Base-by-base conservation (phyloP, 2,329 filamentous ascomycete genomes). In the Chrysoporthe deuterocubensis region DNA sequence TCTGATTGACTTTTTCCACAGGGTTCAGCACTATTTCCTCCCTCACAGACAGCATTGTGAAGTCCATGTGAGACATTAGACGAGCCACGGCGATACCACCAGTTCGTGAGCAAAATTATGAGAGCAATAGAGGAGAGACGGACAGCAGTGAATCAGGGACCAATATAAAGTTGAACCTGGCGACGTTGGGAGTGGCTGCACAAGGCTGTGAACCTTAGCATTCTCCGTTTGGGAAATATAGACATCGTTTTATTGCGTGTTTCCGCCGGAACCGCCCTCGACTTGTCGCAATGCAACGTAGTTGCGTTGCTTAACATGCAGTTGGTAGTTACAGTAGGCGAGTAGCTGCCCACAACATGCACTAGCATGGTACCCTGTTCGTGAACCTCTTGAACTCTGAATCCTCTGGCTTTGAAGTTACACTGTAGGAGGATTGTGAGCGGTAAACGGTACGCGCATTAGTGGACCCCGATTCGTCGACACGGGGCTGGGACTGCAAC, bases 1-100 rank as follows among this genome's bases (percentile, higher is more conserved):
- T 21, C 50, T 52, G 50, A n/a, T 32, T 52, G 50, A 52, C 50
- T n/a, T 52, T 52, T 52, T 52, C 50, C 50, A 52, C 50, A 21
- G 50, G 50, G 21, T 32, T 52, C 50, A 52, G 50, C 50, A 52
- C 50, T 32, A n/a, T 32, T 52, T 52, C n/a, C 48, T 50, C 48
- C 13, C 50, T 52, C 26, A n/a, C 50, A 32, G 21, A 52, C 5
- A 32, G 50, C 21, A 52, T 52, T 8, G n/a, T 52, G 9, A 32
- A 52, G 50, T 32, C 11, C 13, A 26, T 32, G 16, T 46, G 16
- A 46, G 44, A n/a, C 14, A n/a, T n/a, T 46, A 9, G 14, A n/a
- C 14, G 44, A 46, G 44, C 16, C 44, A n/a, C n/a, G 16, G 44
- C 14, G 44, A 18, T n/a, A 46, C n/a, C 44, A n/a, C 0, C 44